Percentiles rank a stretch among this genome's conserved stretches.
phyloP scores from a whole-genome alignment of 2,329 filamentous ascomycete species.

The Drechslerella coelobrocha region DNA sequence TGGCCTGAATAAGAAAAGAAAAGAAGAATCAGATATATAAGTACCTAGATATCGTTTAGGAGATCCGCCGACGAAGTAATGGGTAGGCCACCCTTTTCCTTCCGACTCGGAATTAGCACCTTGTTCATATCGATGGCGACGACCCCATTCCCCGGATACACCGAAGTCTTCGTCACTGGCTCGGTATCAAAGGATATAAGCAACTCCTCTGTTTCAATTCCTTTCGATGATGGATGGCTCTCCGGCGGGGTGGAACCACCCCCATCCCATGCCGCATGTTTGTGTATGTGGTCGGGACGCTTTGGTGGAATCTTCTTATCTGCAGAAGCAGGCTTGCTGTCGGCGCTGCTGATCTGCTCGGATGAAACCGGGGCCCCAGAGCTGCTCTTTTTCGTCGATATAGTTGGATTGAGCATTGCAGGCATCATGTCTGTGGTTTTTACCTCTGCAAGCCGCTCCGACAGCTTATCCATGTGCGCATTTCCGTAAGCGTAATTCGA shows the following conservation, averaged over 20 bases:
- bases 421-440: slow-evolving; percentile 46
- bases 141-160: slow-evolving; percentile 6
- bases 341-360: background rate
- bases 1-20: background rate
- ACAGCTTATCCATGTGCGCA: background rate
- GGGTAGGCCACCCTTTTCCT: background rate
- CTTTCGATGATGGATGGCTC: background rate
- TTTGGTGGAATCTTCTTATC: background rate
- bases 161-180: slow-evolving; percentile 10
- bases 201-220: background rate
- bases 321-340: background rate
- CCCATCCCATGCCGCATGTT: background rate
- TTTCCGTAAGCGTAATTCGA: background rate
- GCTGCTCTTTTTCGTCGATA: background rate
- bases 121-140: slow-evolving; percentile 15
- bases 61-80: background rate
- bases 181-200: slow-evolving; percentile 29
- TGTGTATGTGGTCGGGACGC: slow-evolving; percentile 3
- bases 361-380: background rate
- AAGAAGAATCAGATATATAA: background rate
- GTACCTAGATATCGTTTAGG: slow-evolving; percentile 11
- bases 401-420: slow-evolving; percentile 24
- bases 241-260: background rate
- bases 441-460: slow-evolving; percentile 9
- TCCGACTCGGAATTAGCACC: background rate